Evolutionary conservation across 1,284 basidiomycete genomes (phyloP), one percentile per base, ranked within the genome.

Genomic region (Trichosporon inkin): DNA sequence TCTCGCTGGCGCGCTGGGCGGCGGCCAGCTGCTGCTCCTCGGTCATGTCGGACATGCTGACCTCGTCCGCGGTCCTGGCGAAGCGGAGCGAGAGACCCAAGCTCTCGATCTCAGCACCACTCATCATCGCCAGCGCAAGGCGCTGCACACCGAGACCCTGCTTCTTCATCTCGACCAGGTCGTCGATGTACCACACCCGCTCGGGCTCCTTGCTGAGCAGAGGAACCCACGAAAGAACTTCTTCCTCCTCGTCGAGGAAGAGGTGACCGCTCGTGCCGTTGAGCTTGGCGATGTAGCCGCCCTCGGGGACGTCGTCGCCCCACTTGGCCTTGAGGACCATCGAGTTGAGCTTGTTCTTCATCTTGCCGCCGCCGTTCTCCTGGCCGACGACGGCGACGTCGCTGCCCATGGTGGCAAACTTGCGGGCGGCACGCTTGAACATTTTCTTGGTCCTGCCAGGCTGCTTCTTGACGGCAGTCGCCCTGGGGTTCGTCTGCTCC

Each of bases 61-160:
- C 24, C n/a, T 59, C 52, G 22, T 52, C 20, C 1, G 44, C 47
- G 10, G 58, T 28, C 32, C n/a, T 40, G 7, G 58, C 58, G 17
- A 60, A 60, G 20, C 58, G 66, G 20, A 78, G 53, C 2, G 69
- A 68, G 56, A 80, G 56, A 16, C 78, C 78, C 51, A 78, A 72
- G 11, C 72, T 72, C 62, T 79, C 76, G 44, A 80, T 67, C 19
- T 75, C 75, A 10, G 74, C 74, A 17, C 76, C 74, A 7, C 77
- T 76, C 5, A 72, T 77, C 74, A 76, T 79, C 0, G 78, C 79
- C 11, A 80, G 72, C 1, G 77, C 76, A 13, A 78, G 68, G 11
- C 79, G 73, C 4, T 76, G 69, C 64, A 79, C 74, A 19, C 75
- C 73, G 16, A 81, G 75, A 2, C 24, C 36, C 22, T 57, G 56